These are phyloP conservation scores for Steccherinum ochraceum DNA, from an alignment of 768 basidiomycete species.

Conservation along the genomic window DNA sequence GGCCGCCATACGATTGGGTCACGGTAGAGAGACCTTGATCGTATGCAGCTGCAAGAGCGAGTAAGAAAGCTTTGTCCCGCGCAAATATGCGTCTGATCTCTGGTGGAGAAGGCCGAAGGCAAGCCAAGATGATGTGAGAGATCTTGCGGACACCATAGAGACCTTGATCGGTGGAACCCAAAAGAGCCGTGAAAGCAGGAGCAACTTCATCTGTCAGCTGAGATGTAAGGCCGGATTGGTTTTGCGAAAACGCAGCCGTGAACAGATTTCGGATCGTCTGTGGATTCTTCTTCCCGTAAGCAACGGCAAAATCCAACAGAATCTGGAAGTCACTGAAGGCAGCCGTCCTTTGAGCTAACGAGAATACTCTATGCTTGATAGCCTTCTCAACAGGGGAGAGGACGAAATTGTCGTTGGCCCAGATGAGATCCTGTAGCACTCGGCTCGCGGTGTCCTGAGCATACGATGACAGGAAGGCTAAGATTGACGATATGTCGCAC, in stretches of 20 bases:
- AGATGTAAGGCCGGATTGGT: conserved; percentile 28
- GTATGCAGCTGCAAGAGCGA: conserved; percentile 55
- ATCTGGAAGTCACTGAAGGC: conserved; percentile 41
- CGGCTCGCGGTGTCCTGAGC: conserved; percentile 49
- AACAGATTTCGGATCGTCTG: conserved; percentile 42
- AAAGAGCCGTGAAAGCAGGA: conserved; percentile 45
- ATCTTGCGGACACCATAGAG: conserved; percentile 63
- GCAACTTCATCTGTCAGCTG: conserved; percentile 38
- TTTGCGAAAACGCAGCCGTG: conserved; percentile 29
- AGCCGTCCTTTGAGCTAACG: conserved; percentile 52
- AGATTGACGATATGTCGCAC: conserved; percentile 37
- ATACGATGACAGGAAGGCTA: conserved; percentile 51
- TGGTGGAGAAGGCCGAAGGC: conserved; percentile 46
- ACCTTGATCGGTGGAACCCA: conserved; percentile 41
- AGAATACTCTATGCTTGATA: conserved; percentile 43
- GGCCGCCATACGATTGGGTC: conserved; percentile 57
- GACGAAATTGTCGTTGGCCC: conserved; percentile 29
- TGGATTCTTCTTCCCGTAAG: conserved; percentile 40
- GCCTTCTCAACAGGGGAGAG: conserved; percentile 33
- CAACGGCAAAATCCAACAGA: conserved; percentile 58
- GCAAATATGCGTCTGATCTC: conserved; percentile 47
- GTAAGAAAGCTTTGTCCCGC: conserved; percentile 42
- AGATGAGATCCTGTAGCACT: conserved; percentile 50
- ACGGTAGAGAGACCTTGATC: conserved; percentile 49
- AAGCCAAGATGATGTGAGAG: conserved; percentile 45